phyloP scores from a whole-genome alignment of 1,284 basidiomycete species.

The Sporisorium reilianum region DNA sequence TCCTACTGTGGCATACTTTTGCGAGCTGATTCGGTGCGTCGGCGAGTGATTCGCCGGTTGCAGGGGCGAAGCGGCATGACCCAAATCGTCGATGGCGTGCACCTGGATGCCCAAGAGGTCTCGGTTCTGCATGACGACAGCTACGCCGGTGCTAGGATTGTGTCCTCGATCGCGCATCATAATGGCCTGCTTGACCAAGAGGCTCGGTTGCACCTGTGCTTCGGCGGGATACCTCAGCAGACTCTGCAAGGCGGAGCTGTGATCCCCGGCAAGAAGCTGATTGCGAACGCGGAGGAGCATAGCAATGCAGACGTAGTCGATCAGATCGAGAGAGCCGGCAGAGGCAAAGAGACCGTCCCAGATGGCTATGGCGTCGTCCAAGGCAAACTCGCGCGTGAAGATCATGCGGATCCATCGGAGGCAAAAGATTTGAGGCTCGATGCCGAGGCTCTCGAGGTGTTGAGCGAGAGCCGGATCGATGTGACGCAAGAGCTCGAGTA shows the following conservation, averaged over 20 bases:
- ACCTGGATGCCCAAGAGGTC: conserved; percentile 43
- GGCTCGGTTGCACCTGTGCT: conserved; percentile 23
- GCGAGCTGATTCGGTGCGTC: conserved; percentile 11
- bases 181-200: conserved; percentile 54
- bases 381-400: conserved; percentile 60
- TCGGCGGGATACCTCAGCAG: conserved; percentile 54
- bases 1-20: conserved; percentile 46
- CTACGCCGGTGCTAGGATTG: conserved; percentile 48
- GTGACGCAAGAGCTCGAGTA: conserved; percentile 40
- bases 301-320: conserved; percentile 63
- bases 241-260: conserved; percentile 51
- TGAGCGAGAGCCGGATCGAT: conserved; percentile 54
- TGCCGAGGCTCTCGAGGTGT: conserved; percentile 57
- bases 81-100: conserved; percentile 4
- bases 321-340: conserved; percentile 50
- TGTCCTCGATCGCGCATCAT: conserved; percentile 25
- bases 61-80: neutral
- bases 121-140: conserved; percentile 53
- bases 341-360: conserved; percentile 65
- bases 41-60: conserved; percentile 1
- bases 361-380: conserved; percentile 51
- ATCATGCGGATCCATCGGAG: conserved; percentile 65
- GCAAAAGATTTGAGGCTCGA: conserved; percentile 65
- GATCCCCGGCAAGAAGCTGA: conserved; percentile 55
- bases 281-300: conserved; percentile 64